A percentile compares a stretch with the other conserved stretches of the same genome.
phyloP scores from a whole-genome alignment of 2,329 filamentous ascomycete species.

The Epichloe sp. region DNA sequence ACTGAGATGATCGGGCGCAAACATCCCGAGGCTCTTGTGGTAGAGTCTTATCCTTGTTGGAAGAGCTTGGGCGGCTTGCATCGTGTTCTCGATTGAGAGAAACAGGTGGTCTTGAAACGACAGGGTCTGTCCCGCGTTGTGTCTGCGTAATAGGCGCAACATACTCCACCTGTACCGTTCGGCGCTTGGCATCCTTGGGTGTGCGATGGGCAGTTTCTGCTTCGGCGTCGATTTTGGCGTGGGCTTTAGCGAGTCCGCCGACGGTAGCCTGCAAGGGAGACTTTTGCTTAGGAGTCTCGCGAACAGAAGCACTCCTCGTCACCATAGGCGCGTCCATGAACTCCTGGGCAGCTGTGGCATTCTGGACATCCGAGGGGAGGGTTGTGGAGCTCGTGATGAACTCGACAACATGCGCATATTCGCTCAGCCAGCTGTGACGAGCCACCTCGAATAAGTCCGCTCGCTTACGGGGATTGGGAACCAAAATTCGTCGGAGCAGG shows the following conservation, averaged over 20 bases:
- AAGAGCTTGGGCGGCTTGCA: slow-evolving; percentile 16
- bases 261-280: slow-evolving; percentile 32
- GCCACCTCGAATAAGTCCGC: slow-evolving; percentile 96
- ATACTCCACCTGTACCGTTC: slow-evolving; percentile 96
- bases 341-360: slow-evolving; percentile 55
- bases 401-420: slow-evolving; percentile 91
- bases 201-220: slow-evolving; percentile 42
- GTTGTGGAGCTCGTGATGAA: slow-evolving; percentile 96
- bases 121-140: slow-evolving; percentile 43
- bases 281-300: slow-evolving; percentile 67
- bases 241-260: slow-evolving; percentile 57
- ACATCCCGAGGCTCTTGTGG: slow-evolving; percentile 43
- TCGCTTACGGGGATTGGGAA: slow-evolving; percentile 86
- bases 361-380: slow-evolving; percentile 71
- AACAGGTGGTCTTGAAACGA: slow-evolving; percentile 15
- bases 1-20: slow-evolving; percentile 23
- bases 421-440: slow-evolving; percentile 93
- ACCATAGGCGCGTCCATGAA: slow-evolving; percentile 46
- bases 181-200: slow-evolving; percentile 77
- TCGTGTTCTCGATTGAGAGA: slow-evolving; percentile 29
- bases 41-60: slow-evolving; percentile 41
- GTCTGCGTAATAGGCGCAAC: slow-evolving; percentile 84
- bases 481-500: slow-evolving; percentile 80
- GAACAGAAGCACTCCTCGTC: slow-evolving; percentile 80
- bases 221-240: slow-evolving; percentile 59